phyloP scores from a whole-genome alignment of 805 yeast species.

The Candida quercuum region DNA sequence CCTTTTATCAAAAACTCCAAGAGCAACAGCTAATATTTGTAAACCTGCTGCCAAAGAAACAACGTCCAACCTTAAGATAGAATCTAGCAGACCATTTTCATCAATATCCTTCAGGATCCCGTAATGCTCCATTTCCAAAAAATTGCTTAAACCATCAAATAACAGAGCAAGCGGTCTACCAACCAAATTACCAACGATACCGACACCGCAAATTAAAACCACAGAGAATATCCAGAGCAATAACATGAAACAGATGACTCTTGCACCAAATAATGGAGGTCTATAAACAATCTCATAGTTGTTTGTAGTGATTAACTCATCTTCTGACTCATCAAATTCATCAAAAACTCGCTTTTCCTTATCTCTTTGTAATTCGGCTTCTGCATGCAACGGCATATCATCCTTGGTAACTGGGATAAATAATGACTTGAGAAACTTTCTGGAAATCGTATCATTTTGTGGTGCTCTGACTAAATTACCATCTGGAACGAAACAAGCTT shows the following conservation, averaged over 20 bases:
- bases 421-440: slow-evolving; percentile 55
- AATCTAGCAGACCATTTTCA: background rate
- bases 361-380: slow-evolving; percentile 24
- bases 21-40: slow-evolving; percentile 13
- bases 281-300: slow-evolving; percentile 74
- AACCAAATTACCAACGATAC: slow-evolving; percentile 15
- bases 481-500: slow-evolving; percentile 67
- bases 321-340: slow-evolving; percentile 38
- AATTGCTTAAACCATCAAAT: background rate
- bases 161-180: slow-evolving; percentile 22
- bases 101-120: background rate
- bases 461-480: slow-evolving; percentile 88
- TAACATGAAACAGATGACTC: slow-evolving; percentile 41
- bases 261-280: slow-evolving; percentile 67
- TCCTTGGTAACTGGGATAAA: slow-evolving; percentile 82
- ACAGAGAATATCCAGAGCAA: slow-evolving; percentile 43
- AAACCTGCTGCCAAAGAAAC: slow-evolving; percentile 17
- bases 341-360: slow-evolving; percentile 28
- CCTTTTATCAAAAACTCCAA: slow-evolving; percentile 12
- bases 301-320: slow-evolving; percentile 34
- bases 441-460: slow-evolving; percentile 66
- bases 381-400: slow-evolving; percentile 50
- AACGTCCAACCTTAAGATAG: slow-evolving; percentile 1
- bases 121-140: background rate
- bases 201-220: slow-evolving; percentile 22